Base-by-base conservation (phyloP, 2,329 filamentous ascomycete genomes). In the Trichoderma brevicompactum region DNA sequence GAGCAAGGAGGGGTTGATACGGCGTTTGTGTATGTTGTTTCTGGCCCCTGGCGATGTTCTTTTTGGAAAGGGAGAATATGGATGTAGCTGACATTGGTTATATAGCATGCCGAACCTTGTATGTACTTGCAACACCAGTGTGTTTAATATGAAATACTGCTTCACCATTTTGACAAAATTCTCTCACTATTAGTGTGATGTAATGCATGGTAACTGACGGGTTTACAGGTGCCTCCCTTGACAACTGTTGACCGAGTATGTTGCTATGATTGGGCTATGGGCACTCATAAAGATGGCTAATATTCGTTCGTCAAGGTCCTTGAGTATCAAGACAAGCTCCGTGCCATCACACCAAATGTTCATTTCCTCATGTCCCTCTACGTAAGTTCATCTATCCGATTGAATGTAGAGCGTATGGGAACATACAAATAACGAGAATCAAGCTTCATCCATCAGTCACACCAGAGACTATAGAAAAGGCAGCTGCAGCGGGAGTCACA, bases 341-440 rank as follows among this genome's bases (percentile, higher is more conserved):
- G 84, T 69, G 81, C 83, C 49, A 79, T 90, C 67, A 85, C 88
- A 58, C 82, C 86, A 2, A 81, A 83, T 59, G 86, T 92, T 66
- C 84, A 84, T 66, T 92, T 87, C 72, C 83, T 93, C 66, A 92
- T 93, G 89, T 89, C 90, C 1, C 82, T 93, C 49, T 92, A 87
- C 72, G 82, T 80, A 48, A 66, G 78, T 72, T 19, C 19, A 38
- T 15, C 19, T 32, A 40, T 43, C 12, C n/a, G 19, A 10, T 5
- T 9, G 17, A 7, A 19, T 13, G 23, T 58, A 15, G 36, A 23
- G 8, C 32, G 36, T 17, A 23, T 55, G 4, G 5, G 34, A 8
- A 60, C 71, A 53, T 32, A 41, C 60, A 61, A 40, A 55, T 32
- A 34, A 48, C 62, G 15, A 36, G 4, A 3, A 7, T 23, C 8